A percentile compares a stretch with the other conserved stretches of the same genome.
Conservation (phyloP, 768 basidiomycete species). For the Strobilomyces echinocephalus region DNA sequence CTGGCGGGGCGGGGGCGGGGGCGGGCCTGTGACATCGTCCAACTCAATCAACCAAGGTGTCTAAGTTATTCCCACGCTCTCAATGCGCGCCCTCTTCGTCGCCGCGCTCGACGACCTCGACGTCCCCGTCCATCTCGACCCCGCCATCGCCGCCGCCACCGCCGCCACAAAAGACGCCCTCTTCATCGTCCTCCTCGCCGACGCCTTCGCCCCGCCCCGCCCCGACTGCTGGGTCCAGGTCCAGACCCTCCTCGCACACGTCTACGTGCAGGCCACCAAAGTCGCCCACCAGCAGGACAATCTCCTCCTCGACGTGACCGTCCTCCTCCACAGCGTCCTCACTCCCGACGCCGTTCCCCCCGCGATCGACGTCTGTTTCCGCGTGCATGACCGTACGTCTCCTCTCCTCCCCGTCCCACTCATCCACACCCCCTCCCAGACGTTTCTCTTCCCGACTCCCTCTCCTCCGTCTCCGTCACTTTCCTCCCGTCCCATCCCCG, state of each 20-base stretch:
- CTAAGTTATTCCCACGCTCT: conserved; percentile 14
- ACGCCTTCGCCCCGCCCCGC: conserved; percentile 50
- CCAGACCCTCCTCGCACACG: conserved; percentile 72
- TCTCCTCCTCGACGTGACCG: conserved; percentile 72
- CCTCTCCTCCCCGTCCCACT: neutral
- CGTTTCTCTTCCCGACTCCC: conserved; percentile 39
- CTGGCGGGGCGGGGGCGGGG: conserved; percentile 1
- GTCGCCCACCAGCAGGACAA: conserved; percentile 63
- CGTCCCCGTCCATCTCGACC: conserved; percentile 51
- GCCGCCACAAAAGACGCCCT: conserved; percentile 46
- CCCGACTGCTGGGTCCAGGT: conserved; percentile 58
- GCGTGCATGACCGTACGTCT: conserved; percentile 42
- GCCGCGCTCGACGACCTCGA: conserved; percentile 49
- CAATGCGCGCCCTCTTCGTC: conserved; percentile 39
- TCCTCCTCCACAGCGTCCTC: conserved; percentile 61
- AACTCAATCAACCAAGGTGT: too few relatives aligned
- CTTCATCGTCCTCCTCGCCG: conserved; percentile 60
- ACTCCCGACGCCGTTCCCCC: conserved; percentile 37
- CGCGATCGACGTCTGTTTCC: conserved; percentile 40
- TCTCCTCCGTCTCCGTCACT: conserved; percentile 34
- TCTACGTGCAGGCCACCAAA: conserved; percentile 83
- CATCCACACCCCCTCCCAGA: conserved; percentile 13
- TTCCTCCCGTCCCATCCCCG: conserved; percentile 12
- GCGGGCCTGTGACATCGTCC: neutral
- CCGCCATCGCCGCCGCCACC: conserved; percentile 46